Evolutionary conservation across 257 asterid genomes (phyloP).

Genomic region (Nyctanthes arbortristis): DNA sequence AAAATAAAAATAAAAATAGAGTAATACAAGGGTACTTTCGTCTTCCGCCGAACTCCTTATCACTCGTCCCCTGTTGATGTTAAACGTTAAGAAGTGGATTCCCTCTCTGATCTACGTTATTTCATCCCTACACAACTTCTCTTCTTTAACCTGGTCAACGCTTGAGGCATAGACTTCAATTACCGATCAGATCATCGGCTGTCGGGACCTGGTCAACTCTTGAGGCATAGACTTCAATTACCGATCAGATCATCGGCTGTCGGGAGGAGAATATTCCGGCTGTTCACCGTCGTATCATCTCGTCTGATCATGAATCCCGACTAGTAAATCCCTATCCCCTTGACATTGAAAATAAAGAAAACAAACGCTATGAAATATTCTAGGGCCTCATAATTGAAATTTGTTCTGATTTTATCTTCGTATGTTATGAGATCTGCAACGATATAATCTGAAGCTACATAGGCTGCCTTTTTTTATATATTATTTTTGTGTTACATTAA

Average conservation of each 20-base stretch:
- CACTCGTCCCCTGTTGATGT: slow-evolving; percentile 31
- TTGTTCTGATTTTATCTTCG: slow-evolving; percentile 10
- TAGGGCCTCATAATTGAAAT: slow-evolving; percentile 10
- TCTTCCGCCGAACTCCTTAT: slow-evolving; percentile 34
- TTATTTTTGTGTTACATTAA: slow-evolving; percentile 26
- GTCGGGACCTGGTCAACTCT: slow-evolving; percentile 42
- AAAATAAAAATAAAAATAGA: slow-evolving; percentile 23
- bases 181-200: slow-evolving; percentile 17
- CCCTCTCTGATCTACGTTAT: background rate
- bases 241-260: slow-evolving; percentile 16
- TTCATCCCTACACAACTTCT: slow-evolving; percentile 5
- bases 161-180: slow-evolving; percentile 32
- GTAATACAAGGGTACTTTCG: slow-evolving; percentile 18
- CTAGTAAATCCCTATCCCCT: slow-evolving; percentile 37
- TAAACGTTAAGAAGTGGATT: background rate
- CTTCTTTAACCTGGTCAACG: slow-evolving; percentile 37
- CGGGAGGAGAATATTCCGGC: slow-evolving; percentile 26
- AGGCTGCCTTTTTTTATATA: slow-evolving; percentile 16
- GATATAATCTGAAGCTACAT: slow-evolving; percentile 17
- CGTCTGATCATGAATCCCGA: slow-evolving; percentile 37
- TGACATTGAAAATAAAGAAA: background rate
- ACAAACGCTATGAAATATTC: background rate
- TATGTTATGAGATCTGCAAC: slow-evolving; percentile 31
- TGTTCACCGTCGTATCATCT: slow-evolving; percentile 9
- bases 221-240: slow-evolving; percentile 32